These are phyloP conservation scores for Lentinula edodes DNA, from an alignment of 768 basidiomycete genomes.

Conservation along the genomic window DNA sequence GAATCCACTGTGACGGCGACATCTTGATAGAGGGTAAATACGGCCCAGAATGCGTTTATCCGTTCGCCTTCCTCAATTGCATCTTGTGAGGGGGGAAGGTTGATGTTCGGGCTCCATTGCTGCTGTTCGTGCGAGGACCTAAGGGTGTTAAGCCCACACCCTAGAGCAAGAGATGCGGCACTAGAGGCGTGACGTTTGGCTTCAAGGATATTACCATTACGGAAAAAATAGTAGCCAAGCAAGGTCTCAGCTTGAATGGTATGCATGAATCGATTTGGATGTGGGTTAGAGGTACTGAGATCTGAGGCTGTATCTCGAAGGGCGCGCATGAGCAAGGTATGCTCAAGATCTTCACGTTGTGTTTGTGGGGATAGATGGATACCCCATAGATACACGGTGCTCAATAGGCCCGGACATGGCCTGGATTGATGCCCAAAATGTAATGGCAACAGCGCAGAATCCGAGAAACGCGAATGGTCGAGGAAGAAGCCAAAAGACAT, in stretches of 20 bases:
- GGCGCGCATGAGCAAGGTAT: conserved; percentile 23
- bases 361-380: conserved; percentile 26
- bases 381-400: conserved; percentile 48
- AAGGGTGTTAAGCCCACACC: no score
- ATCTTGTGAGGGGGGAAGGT: conserved; percentile 35
- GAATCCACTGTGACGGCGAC: conserved; percentile 49
- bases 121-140: conserved; percentile 15
- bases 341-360: neutral
- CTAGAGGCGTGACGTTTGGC: conserved; percentile 34
- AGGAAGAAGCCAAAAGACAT: conserved; percentile 64
- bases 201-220: conserved; percentile 31
- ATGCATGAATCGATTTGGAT: conserved; percentile 25
- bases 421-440: conserved; percentile 41
- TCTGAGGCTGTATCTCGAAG: conserved; percentile 23
- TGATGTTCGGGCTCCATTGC: neutral
- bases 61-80: conserved; percentile 61
- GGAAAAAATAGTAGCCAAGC: conserved; percentile 37
- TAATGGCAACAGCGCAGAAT: conserved; percentile 30
- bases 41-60: conserved; percentile 63
- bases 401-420: conserved; percentile 44
- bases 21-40: conserved; percentile 52
- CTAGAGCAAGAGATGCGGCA: conserved; percentile 23
- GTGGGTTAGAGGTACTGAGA: neutral
- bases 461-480: conserved; percentile 39
- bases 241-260: conserved; percentile 33